Base-by-base conservation (phyloP, 345 rosid species). In the Boechera divaricarpa region DNA sequence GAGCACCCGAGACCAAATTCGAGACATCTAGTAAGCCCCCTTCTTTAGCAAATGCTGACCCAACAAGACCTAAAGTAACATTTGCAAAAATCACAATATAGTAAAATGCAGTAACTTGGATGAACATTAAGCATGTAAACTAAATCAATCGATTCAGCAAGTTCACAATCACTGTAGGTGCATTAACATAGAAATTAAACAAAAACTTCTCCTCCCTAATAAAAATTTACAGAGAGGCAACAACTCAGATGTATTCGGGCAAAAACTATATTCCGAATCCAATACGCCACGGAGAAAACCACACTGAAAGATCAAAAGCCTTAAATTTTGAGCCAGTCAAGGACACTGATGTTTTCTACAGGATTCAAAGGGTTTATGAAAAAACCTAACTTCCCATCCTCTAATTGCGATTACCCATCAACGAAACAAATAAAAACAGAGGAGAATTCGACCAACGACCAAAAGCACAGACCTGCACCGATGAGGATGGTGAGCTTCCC, bases 31-130 rank as follows among this genome's bases (percentile, higher is more conserved):
- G 69, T 60, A 87, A 45, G 59, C 77, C 64, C 33, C 87, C 90
- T 72, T 90, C 97, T 79, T 86, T 93, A 10, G 85, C 96, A 78
- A 91, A 85, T 72, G 90, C 86, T 0, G 98, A 93, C 63, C 98
- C 98, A 76, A 87, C 79, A 80, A 95, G 57, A 53, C 98, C 98
- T 95, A 74, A 70, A 53, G 62, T 39, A 54, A 48, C 52, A 42
- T 24, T 62, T 12, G 52, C 33, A 39, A 59, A 12, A 62, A 9
- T 6, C 18, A 1, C 21, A 63, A 7, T 26, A 1, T 16, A 6
- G 21, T 26, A 63, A 63, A 63, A 15, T 57, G 11, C 24, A 38
- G 67, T 31, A 16, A 47, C 21, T 28, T 49, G 15, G 28, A 51
- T 21, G 62, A 75, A 61, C 52, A 67, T 5, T 12, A 28, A 51